Conservation (phyloP, 2,329 filamentous ascomycete genomes). For the Fusarium pseudonygamai region DNA sequence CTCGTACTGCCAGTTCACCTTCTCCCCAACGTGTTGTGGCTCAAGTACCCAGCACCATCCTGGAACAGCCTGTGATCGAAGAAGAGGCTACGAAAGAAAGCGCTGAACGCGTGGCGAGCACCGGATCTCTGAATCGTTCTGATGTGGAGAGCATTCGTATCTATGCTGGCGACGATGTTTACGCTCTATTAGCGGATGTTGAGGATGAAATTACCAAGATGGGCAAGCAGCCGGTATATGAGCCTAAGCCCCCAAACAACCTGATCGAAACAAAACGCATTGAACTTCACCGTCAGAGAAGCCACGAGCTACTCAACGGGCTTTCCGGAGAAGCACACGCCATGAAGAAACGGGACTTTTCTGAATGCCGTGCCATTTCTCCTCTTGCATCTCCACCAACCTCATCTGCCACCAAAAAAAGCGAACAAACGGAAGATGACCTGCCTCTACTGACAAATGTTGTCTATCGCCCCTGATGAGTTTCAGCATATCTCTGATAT, state of each 20-base stretch:
- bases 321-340: conserved; percentile 35
- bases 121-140: conserved; percentile 46
- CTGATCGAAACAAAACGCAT: conserved; percentile 46
- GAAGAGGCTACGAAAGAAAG: conserved; percentile 46
- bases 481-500: conserved; percentile 1
- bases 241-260: conserved; percentile 4
- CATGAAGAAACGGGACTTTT: conserved; percentile 38
- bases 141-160: conserved; percentile 73
- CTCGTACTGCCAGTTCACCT: conserved; percentile 51
- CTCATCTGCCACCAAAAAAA: conserved; percentile 17
- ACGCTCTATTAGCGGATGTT: conserved; percentile 72
- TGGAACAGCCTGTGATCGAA: conserved; percentile 61
- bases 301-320: conserved; percentile 61
- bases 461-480: conserved; percentile 57
- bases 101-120: conserved; percentile 40
- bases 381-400: conserved; percentile 50
- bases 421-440: conserved; percentile 43
- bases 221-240: conserved; percentile 36
- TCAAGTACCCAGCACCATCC: conserved; percentile 65
- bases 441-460: conserved; percentile 59
- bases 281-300: conserved; percentile 59
- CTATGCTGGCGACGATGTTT: conserved; percentile 74
- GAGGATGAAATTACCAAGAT: conserved; percentile 58
- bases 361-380: conserved; percentile 34
- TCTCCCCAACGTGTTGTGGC: conserved; percentile 63